Evolutionary conservation across 148 eudicot genomes (phyloP).

Genomic region (Fagopyrum tataricum): DNA sequence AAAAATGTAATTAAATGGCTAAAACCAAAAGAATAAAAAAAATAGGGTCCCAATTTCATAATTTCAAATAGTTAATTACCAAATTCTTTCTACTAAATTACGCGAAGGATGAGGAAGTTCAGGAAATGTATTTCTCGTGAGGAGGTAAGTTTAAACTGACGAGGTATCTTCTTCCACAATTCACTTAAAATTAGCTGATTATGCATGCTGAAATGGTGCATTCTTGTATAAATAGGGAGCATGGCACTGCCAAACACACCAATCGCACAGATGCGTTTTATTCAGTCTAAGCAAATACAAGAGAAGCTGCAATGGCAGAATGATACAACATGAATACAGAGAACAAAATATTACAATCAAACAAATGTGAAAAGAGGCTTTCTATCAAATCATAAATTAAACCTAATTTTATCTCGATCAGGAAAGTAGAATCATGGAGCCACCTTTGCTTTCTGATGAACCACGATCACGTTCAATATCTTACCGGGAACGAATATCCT

Average conservation of each 20-base stretch:
- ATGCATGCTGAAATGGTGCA: too few relatives aligned
- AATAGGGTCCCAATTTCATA: too few relatives aligned
- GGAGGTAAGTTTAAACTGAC: too few relatives aligned
- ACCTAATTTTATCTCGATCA: neutral
- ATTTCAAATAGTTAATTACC: too few relatives aligned
- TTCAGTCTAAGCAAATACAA: neutral
- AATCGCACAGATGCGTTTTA: neutral
- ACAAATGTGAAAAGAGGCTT: neutral
- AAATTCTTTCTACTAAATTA: too few relatives aligned
- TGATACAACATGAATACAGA: neutral
- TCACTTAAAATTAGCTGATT: too few relatives aligned
- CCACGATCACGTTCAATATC: constrained; percentile 76
- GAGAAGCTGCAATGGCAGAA: neutral
- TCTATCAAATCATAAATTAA: neutral
- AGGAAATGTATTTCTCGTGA: too few relatives aligned
- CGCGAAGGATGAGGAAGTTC: too few relatives aligned
- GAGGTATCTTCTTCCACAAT: too few relatives aligned
- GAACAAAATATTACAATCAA: neutral
- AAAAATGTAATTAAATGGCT: too few relatives aligned
- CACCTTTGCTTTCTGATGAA: constrained; percentile 41
- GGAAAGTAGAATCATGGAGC: constrained; percentile 5
- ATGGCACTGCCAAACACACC: neutral
- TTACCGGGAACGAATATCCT: constrained; percentile 78
- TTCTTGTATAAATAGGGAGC: too few relatives aligned
- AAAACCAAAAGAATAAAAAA: too few relatives aligned